Conservation (phyloP, 768 basidiomycete species). For the Leucosporidium yakuticum region DNA sequence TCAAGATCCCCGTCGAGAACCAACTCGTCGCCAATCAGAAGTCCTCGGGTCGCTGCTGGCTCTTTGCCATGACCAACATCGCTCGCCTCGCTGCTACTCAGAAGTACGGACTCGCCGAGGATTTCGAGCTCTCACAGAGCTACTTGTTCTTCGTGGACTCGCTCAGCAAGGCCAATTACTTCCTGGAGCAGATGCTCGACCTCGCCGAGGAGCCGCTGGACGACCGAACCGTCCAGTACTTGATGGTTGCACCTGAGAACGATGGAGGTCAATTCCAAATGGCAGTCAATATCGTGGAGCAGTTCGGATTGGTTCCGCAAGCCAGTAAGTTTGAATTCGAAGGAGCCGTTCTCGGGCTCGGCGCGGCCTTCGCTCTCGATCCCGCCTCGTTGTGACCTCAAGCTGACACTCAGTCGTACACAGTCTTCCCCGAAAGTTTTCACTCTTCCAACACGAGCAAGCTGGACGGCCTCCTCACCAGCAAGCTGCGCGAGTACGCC, state of each 20-base stretch:
- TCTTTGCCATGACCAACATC: constrained; percentile 82
- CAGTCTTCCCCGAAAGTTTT: constrained; percentile 53
- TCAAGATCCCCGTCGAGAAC: constrained; percentile 30
- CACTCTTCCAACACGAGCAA: constrained; percentile 69
- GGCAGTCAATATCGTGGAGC: constrained; percentile 57
- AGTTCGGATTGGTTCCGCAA: constrained; percentile 18
- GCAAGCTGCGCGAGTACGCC: constrained; percentile 85
- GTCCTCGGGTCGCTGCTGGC: constrained; percentile 73
- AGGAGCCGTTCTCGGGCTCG: background rate
- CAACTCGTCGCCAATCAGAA: constrained; percentile 39
- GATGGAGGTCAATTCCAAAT: constrained; percentile 82
- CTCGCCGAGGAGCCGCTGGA: constrained; percentile 70
- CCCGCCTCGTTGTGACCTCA: background rate
- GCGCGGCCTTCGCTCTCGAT: background rate
- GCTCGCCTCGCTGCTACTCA: constrained; percentile 10
- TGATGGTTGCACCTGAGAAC: constrained; percentile 69
- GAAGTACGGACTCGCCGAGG: constrained; percentile 63
- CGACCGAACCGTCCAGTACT: constrained; percentile 51
- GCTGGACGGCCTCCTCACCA: constrained; percentile 72
- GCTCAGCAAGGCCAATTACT: constrained; percentile 61
- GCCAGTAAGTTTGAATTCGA: background rate
- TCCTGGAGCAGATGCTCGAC: constrained; percentile 79
- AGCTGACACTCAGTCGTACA: background rate
- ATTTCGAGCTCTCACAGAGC: constrained; percentile 85
- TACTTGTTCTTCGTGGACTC: constrained; percentile 89